phyloP scores from a whole-genome alignment of 2,329 filamentous ascomycete species.

The Ceratocystis albifundus region DNA sequence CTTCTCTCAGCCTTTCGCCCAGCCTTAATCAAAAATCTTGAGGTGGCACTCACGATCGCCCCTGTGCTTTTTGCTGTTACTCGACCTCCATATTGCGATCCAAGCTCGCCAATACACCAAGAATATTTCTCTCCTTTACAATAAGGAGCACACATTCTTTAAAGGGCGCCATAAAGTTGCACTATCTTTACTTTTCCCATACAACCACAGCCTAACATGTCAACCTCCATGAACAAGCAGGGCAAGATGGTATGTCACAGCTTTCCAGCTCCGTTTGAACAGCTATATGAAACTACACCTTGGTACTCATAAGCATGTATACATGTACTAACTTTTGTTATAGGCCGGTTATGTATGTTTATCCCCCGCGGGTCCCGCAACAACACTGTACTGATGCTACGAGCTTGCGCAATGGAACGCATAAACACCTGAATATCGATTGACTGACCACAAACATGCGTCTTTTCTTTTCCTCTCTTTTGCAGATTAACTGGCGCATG shows the following conservation, averaged over 20 bases:
- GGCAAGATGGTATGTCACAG: conserved; percentile 87
- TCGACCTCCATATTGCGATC: conserved; percentile 10
- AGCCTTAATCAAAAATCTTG: conserved; percentile 23
- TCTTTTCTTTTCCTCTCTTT: conserved; percentile 7
- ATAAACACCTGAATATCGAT: not conserved
- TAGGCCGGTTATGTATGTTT: conserved; percentile 61
- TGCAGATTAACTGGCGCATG: conserved; percentile 98
- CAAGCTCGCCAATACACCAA: not conserved
- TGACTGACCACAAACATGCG: conserved; percentile 4
- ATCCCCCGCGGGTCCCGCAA: conserved; percentile 19
- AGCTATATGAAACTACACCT: conserved; percentile 13
- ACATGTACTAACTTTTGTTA: conserved; percentile 17
- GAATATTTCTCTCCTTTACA: not conserved
- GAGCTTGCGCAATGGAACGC: not conserved
- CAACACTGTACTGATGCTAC: not conserved
- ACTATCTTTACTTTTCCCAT: not conserved
- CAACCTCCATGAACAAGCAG: conserved; percentile 61
- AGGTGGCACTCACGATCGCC: conserved; percentile 19
- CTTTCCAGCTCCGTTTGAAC: conserved; percentile 25
- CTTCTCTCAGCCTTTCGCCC: conserved; percentile 22
- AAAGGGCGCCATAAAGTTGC: not conserved
- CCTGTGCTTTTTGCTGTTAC: conserved; percentile 10
- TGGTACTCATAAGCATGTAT: not conserved
- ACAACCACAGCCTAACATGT: conserved; percentile 36
- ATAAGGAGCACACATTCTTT: not conserved